A percentile compares a stretch with the other conserved stretches of the same genome.
Evolutionary conservation across 176 grass and related monocot species (phyloP).

Genomic region (Secale cereale): DNA sequence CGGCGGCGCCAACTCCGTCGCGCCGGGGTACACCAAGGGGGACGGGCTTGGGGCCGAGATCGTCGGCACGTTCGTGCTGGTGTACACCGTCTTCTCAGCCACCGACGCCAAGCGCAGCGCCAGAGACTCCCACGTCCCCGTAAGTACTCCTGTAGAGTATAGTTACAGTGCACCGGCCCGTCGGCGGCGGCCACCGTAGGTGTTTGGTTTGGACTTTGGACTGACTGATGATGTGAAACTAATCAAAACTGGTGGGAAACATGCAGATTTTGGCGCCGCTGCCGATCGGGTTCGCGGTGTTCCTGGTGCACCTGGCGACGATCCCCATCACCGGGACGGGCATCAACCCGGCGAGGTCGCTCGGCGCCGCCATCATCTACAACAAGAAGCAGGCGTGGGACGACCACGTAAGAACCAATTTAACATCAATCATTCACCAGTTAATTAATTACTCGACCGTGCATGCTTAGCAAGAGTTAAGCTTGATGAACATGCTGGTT

Average conservation of each 20-base stretch:
- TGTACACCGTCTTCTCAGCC: slow-evolving; percentile 86
- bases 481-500: too few species aligned
- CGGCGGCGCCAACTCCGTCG: slow-evolving; percentile 72
- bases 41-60: slow-evolving; percentile 73
- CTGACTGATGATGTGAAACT: too few species aligned
- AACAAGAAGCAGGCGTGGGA: slow-evolving; percentile 64
- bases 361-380: slow-evolving; percentile 88
- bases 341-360: slow-evolving; percentile 82
- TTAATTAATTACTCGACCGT: too few species aligned
- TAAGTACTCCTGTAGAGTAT: background rate
- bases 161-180: too few species aligned
- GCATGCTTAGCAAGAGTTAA: too few species aligned
- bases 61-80: slow-evolving; percentile 73
- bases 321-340: slow-evolving; percentile 94
- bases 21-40: slow-evolving; percentile 63
- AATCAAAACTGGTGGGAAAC: too few species aligned
- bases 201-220: too few species aligned
- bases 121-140: slow-evolving; percentile 78
- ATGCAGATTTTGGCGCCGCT: slow-evolving; percentile 73
- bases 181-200: too few species aligned
- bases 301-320: slow-evolving; percentile 89
- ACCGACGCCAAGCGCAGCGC: slow-evolving; percentile 88
- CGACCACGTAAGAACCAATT: slow-evolving; percentile 51
- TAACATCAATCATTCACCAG: too few species aligned
- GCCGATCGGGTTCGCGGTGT: slow-evolving; percentile 87